A percentile compares a stretch with the other conserved stretches of the same genome.
Conservation (phyloP, 257 asterid species). For the Osmanthus fragrans region DNA sequence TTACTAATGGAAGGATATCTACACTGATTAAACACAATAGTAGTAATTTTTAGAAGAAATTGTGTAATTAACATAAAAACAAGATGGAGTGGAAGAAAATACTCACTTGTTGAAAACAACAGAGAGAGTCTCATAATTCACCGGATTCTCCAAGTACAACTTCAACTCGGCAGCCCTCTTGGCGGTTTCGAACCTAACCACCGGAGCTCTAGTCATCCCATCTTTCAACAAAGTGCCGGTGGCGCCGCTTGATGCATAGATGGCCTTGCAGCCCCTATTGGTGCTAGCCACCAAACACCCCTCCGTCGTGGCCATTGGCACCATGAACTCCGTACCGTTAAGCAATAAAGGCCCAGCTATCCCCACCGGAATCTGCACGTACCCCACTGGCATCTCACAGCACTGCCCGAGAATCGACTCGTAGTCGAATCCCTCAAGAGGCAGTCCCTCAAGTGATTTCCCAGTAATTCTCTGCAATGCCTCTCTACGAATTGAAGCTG, state of each 20-base stretch:
- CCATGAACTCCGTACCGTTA: conserved; percentile 52
- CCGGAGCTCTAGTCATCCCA: conserved; percentile 67
- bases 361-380: conserved; percentile 63
- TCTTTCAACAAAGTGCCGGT: conserved; percentile 42
- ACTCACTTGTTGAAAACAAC: conserved; percentile 52
- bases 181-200: conserved; percentile 51
- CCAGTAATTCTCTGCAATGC: conserved; percentile 57
- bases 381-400: conserved; percentile 74
- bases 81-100: background rate
- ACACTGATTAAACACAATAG: too few species aligned
- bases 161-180: conserved; percentile 53
- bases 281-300: conserved; percentile 68
- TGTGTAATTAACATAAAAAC: too few species aligned
- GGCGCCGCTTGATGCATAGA: conserved; percentile 51
- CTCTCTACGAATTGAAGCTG: conserved; percentile 48
- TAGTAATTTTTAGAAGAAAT: too few species aligned
- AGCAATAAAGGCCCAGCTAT: conserved; percentile 62
- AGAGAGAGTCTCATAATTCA: conserved; percentile 48
- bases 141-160: conserved; percentile 50
- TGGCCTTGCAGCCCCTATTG: conserved; percentile 67
- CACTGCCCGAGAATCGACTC: conserved; percentile 62
- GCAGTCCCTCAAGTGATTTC: conserved; percentile 51
- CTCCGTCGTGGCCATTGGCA: conserved; percentile 69
- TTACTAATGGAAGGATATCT: too few species aligned
- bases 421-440: conserved; percentile 58